Percentiles rank a stretch among this genome's conserved stretches.
Conservation (phyloP, 768 basidiomycete species). For the Coprinellus aureogranulatus region DNA sequence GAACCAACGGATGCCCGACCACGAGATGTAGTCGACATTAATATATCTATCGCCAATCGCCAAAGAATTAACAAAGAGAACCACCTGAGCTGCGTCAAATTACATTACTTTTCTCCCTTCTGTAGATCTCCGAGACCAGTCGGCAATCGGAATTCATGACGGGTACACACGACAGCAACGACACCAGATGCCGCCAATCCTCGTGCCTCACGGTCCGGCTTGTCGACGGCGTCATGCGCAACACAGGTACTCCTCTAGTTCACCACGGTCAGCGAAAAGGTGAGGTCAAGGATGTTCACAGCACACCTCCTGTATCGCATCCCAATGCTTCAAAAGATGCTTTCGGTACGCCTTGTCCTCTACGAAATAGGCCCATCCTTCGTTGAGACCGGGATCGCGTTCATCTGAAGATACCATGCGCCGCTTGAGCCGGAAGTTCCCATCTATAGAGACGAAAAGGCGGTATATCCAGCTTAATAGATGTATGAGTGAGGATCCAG, state of each 20-base stretch:
- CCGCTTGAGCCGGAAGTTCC: conserved; percentile 26
- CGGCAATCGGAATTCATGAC: conserved; percentile 25
- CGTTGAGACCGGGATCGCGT: conserved; percentile 20
- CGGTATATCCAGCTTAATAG: conserved; percentile 17
- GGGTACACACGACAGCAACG: conserved; percentile 20
- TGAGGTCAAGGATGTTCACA: no score
- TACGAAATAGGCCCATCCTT: conserved; percentile 23
- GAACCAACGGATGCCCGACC: conserved; percentile 14
- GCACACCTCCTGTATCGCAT: conserved; percentile 2
- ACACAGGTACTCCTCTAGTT: conserved; percentile 19
- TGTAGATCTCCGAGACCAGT: conserved; percentile 29
- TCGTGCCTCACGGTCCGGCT: conserved; percentile 9
- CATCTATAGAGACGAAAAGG: conserved; percentile 22
- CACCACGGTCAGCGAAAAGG: no score
- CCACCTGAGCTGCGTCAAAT: no score
- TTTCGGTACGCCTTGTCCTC: conserved; percentile 16
- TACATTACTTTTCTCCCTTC: conserved; percentile 30
- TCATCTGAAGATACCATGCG: conserved; percentile 20
- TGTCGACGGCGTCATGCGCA: conserved; percentile 15
- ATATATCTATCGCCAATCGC: no score
- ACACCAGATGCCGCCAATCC: conserved; percentile 22
- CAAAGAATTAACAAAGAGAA: no score
- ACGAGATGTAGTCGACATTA: conserved; percentile 28
- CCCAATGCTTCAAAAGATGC: conserved; percentile 8
- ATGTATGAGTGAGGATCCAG: neutral